phyloP scores from a whole-genome alignment of 306 rosid genomes.

The Prunus davidiana region DNA sequence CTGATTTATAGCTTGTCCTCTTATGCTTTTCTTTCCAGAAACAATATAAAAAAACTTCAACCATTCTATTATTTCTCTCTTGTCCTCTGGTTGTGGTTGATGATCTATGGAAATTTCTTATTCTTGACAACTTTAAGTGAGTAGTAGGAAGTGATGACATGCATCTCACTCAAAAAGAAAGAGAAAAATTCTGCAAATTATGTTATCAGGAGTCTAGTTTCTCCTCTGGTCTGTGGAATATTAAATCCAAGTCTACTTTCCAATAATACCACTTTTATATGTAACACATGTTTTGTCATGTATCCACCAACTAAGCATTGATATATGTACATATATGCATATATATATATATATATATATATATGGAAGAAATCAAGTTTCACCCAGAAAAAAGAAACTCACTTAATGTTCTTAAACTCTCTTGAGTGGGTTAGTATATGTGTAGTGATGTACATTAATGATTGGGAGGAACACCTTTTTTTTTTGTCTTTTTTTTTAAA shows the following conservation, averaged over 20 bases:
- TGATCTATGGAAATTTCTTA: not conserved
- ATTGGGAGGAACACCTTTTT: no score
- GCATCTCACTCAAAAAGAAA: not conserved
- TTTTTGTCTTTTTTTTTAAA: fast-evolving
- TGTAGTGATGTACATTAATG: no score
- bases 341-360: no score
- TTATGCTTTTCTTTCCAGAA: slow-evolving; percentile 22
- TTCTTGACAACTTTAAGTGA: not conserved
- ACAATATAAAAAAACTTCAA: not conserved
- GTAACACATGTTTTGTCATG: not conserved
- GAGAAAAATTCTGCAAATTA: not conserved
- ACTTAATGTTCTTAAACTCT: no score
- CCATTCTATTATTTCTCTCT: slow-evolving; percentile 19
- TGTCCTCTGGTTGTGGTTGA: slow-evolving; percentile 9
- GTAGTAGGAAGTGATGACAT: not conserved
- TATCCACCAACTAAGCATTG: not conserved
- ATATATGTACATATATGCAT: not conserved
- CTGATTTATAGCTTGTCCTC: slow-evolving; percentile 47
- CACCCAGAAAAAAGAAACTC: no score
- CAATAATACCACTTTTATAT: not conserved
- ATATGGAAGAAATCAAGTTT: not conserved
- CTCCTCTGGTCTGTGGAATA: not conserved
- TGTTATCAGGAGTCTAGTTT: slow-evolving; percentile 15
- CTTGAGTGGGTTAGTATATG: not conserved
- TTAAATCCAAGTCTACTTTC: not conserved